Base-by-base conservation (phyloP, 305 asterid species). In the Fraxinus dipetala region DNA sequence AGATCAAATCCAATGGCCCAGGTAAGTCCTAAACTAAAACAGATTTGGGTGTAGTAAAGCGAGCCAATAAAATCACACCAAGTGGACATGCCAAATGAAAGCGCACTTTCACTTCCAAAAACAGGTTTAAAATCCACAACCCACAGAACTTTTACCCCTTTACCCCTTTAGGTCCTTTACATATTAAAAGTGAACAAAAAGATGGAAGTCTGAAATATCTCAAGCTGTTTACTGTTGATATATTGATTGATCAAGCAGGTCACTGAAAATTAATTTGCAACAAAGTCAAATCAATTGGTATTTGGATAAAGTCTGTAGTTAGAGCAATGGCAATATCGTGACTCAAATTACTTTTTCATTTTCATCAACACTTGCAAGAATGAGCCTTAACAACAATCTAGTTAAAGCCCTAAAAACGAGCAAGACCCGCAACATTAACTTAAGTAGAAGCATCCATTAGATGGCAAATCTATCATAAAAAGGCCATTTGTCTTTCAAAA, bases 401-500 rank as follows among this genome's bases (percentile, higher is more conserved):
- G 82, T 78, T 45, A 85, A 84, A 83, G 73, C 56, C 38, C 18
- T 31, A 61, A 43, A 79, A 31, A 69, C 35, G 78, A 28, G 36
- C 75, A 69, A 14, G 9, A 69, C 10, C 4, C 1, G 11, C 22
- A 30, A 30, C 65, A 34, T 40, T 7, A 51, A 51, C 45, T 26
- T 14, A 48, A 76, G 26, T 43, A 76, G 61, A 61, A 36, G 40
- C 83, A 1, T 63, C 87, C 69, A 70, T 48, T 79, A 51, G 56
- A 63, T 48, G 59, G 73, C 82, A 65, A 80, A 40, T 69, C 74
- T 34, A 32, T 36, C 6, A 78, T 78, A 81, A 80, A 73, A 65
- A 30, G 78, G 77, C 32, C 14, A 77, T 24, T 77, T 38, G 32
- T 76, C 76, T 80, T 83, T 80, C 72, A 78, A 78, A 56, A 45